Conservation (phyloP, 306 rosid species). For the Cicer yamashitae region DNA sequence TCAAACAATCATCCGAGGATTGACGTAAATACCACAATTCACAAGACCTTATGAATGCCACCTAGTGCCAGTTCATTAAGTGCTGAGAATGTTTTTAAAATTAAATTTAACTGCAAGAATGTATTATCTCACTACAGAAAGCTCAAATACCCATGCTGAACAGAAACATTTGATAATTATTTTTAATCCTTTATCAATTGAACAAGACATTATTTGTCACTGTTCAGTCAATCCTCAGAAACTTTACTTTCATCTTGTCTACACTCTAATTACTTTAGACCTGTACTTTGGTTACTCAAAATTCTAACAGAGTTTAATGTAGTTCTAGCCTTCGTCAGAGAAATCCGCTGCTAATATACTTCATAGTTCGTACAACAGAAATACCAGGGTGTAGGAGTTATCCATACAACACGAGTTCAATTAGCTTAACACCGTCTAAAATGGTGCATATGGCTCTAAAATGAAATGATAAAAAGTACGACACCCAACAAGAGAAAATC, state of each 20-base stretch:
- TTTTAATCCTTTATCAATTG: background rate
- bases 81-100: background rate
- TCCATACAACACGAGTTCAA: too few species aligned
- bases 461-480: background rate
- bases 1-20: background rate
- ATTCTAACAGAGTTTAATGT: background rate
- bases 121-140: background rate
- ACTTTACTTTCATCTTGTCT: background rate
- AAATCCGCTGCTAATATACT: background rate
- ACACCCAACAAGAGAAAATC: background rate
- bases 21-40: background rate
- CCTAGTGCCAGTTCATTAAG: background rate
- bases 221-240: background rate
- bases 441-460: background rate
- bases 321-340: background rate
- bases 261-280: conserved; percentile 6
- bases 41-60: background rate
- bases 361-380: too few species aligned
- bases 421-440: background rate
- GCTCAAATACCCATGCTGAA: background rate
- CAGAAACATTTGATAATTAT: background rate
- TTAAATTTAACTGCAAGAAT: background rate
- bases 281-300: background rate
- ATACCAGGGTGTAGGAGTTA: too few species aligned
- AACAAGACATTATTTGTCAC: background rate